phyloP scores from a whole-genome alignment of 192 early-diverging fungal species.

The Coemansia sp. region DNA sequence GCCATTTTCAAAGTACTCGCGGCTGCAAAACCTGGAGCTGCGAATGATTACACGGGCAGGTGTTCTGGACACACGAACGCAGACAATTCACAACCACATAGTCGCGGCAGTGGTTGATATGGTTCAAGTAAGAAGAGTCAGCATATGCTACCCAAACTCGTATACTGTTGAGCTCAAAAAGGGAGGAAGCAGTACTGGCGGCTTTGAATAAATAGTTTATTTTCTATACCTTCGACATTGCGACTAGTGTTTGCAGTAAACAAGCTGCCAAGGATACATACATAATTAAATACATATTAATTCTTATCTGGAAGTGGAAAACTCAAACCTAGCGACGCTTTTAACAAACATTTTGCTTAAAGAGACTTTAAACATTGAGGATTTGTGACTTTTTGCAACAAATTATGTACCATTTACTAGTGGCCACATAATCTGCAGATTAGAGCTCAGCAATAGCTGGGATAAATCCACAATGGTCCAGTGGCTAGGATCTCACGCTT shows the following conservation, averaged over 20 bases:
- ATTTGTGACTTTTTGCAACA: not conserved
- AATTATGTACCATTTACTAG: not conserved
- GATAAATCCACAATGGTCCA: conserved; percentile 69
- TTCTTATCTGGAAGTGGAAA: no score
- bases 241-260: no score
- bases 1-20: conserved; percentile 9
- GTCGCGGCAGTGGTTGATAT: conserved; percentile 1
- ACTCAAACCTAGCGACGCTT: not conserved
- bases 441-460: not conserved
- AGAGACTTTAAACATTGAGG: not conserved
- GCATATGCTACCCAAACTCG: conserved; percentile 20
- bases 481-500: conserved; percentile 82
- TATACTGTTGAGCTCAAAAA: conserved; percentile 8
- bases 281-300: no score
- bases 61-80: not conserved
- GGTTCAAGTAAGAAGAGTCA: conserved; percentile 6
- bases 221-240: no score
- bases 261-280: no score
- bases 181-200: not conserved
- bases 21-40: conserved; percentile 15
- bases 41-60: conserved; percentile 16
- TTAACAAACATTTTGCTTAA: not conserved
- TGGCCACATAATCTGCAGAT: not conserved
- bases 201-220: not conserved
- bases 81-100: conserved; percentile 9